Evolutionary conservation across 129 eudicot genomes (phyloP).

Genomic region (Lactuca sativa): DNA sequence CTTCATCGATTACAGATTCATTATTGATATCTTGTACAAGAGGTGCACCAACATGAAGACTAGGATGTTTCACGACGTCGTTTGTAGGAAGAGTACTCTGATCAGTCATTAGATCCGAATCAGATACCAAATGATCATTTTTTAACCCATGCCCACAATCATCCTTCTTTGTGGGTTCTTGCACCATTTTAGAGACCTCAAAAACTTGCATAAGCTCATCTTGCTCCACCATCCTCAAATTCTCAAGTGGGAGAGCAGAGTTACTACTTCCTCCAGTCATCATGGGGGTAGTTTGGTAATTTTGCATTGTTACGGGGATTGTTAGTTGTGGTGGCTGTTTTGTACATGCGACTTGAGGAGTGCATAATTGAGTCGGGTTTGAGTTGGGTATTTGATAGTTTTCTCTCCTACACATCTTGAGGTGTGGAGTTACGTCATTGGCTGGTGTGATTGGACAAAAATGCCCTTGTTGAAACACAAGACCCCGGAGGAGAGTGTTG

Average conservation of each 20-base stretch:
- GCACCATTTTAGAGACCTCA: constrained; percentile 42
- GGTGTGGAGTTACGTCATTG: constrained; percentile 69
- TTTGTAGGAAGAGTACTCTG: constrained; percentile 16
- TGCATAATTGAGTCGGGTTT: constrained; percentile 29
- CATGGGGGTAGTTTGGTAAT: constrained; percentile 34
- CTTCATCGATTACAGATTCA: constrained; percentile 5
- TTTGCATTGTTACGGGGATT: constrained; percentile 20
- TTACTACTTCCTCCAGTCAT: constrained; percentile 30
- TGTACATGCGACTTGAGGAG: constrained; percentile 15
- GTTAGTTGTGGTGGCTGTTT: constrained; percentile 24
- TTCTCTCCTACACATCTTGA: constrained; percentile 51
- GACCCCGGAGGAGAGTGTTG: constrained; percentile 54
- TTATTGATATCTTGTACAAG: constrained; percentile 26
- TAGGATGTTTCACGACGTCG: constrained; percentile 13
- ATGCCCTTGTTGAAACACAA: constrained; percentile 58
- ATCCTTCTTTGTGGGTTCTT: constrained; percentile 27
- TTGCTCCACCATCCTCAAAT: constrained; percentile 61
- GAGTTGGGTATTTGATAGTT: constrained; percentile 40
- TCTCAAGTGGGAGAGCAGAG: constrained; percentile 20
- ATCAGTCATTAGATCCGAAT: constrained; percentile 27
- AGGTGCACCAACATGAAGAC: constrained; percentile 9
- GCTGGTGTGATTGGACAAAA: constrained; percentile 54
- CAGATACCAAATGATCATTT: constrained; percentile 18
- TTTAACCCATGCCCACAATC: constrained; percentile 18
- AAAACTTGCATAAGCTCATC: constrained; percentile 65